Evolutionary conservation across 108 stramenopile genomes (phyloP).

Genomic region (Conticribra weissflogii): DNA sequence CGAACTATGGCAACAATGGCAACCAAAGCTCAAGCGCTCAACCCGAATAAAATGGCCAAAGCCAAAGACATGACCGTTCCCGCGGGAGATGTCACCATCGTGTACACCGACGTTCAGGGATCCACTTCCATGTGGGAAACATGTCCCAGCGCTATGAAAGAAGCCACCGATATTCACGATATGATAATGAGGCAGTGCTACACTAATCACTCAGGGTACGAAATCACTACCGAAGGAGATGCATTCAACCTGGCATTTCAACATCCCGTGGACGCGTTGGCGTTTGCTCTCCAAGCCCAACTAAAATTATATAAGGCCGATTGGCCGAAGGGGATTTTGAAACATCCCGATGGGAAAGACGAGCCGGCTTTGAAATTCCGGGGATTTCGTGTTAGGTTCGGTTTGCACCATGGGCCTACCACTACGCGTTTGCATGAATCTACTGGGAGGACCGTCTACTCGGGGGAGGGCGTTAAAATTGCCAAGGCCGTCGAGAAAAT

Average conservation of each 20-base stretch:
- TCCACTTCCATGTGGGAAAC: slow-evolving; percentile 49
- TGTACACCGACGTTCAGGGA: slow-evolving; percentile 45
- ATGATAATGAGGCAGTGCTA: slow-evolving; percentile 27
- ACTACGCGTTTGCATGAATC: slow-evolving; percentile 19
- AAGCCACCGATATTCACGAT: slow-evolving; percentile 42
- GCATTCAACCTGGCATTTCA: slow-evolving; percentile 45
- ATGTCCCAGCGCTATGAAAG: slow-evolving; percentile 39
- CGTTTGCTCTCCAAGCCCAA: slow-evolving; percentile 40
- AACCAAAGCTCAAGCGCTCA: not conserved
- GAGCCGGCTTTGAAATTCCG: slow-evolving; percentile 29
- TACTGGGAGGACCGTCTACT: slow-evolving; percentile 34
- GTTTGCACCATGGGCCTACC: slow-evolving; percentile 26
- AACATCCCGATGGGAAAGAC: slow-evolving; percentile 32
- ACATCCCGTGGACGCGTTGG: slow-evolving; percentile 40
- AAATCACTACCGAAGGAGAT: slow-evolving; percentile 44
- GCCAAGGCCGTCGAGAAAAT: slow-evolving; percentile 38
- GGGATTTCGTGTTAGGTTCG: slow-evolving; percentile 35
- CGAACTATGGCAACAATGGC: not conserved
- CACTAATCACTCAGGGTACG: slow-evolving; percentile 36
- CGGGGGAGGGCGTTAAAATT: slow-evolving; percentile 39
- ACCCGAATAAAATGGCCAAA: not conserved
- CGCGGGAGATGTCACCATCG: not conserved
- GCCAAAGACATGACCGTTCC: not conserved
- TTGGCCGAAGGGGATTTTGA: slow-evolving; percentile 41
- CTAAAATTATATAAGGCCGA: slow-evolving; percentile 30